Base-by-base conservation (phyloP, 2,329 filamentous ascomycete genomes). In the Diaporthe capsici region DNA sequence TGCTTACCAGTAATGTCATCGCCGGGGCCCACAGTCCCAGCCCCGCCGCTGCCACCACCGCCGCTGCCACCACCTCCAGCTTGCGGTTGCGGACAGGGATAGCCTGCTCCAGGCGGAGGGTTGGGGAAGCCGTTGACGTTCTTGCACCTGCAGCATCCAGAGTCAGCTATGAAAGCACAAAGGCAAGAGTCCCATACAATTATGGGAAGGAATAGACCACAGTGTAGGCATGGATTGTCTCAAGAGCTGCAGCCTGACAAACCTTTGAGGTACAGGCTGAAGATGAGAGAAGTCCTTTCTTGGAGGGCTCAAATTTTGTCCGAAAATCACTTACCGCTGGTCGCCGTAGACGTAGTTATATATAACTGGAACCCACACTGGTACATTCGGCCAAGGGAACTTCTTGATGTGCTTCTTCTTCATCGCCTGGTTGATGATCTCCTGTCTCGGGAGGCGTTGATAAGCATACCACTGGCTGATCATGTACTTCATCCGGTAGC, bases 1-100 rank as follows among this genome's bases (percentile, higher is more conserved):
- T 39, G 22, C 58, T 63, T 42, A 63, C 58, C 58, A 44, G 58
- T 63, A n/a, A 37, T 44, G n/a, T 63, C 58, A 63, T 44, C 58
- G 15, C 6, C 58, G 9, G 58, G 34, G n/a, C 58, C 58, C n/a
- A 63, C n/a, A 28, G 37, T 60, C 22, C 37, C 58, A 10, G 22
- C 15, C 4, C 58, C n/a, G 10, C 37, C n/a, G 58, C 37, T 25
- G 13, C 58, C 37, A 17, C 2, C 15, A 9, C 58, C n/a, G 10
- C 37, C n/a, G 58, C 37, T 25, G 13, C 58, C 37, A 17, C 2
- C 37, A 22, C 58, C 13, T 22, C 37, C 34, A 15, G 10, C 58
- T 28, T 39, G 22, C 5, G 22, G 4, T 31, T 28, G 22, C 15
- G 60, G 60, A 22, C 60, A 63, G 7, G 60, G 15, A 4, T 12